Base-by-base conservation (phyloP, 352 stramenopile species). In the Achlya hypogyna region DNA sequence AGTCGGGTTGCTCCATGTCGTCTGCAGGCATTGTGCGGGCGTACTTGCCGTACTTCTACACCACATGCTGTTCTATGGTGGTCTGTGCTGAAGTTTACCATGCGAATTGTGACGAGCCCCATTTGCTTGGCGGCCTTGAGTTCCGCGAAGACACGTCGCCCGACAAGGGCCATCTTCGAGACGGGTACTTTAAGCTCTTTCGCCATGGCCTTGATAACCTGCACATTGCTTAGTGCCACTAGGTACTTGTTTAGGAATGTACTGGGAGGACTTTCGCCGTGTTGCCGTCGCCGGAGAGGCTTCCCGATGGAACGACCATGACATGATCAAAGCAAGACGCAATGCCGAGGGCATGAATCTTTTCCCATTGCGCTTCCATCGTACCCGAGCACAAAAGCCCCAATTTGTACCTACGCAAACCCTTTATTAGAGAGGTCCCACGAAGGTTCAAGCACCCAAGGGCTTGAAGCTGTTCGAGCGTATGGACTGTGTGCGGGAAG, bases 71-170 rank as follows among this genome's bases (percentile, higher is more conserved):
- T n/a, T n/a, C n/a, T n/a, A 28, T 5, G 54, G 14, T 27, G 16
- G 54, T 4, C 8, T 29, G 6, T 9, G 2, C 5, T 16, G 25
- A 27, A 35, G n/a, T 72, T 28, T 43, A 93, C 84, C 84, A 91
- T 84, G 14, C 82, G 81, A 35, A 87, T 78, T 9, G 85, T 94
- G 23, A 91, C 74, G 65, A 94, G 78, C 1, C 83, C 85, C 4
- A 88, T 75, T 63, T 82, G 79, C 62, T 94, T 94, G 1, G 83
- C 85, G 2, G 82, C 85, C 45, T 92, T 94, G 71, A 94, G 89
- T 69, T 94, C 85, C 56, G 89, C 91, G 62, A 94, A 94, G 12
- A 86, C 81, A 63, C 91, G 91, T 52, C 84, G 79, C 1, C 85
- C 85, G 34, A 94, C 82, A 32, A 94, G 91, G 27, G 89, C 76